Base-by-base conservation (phyloP, 2,329 filamentous ascomycete genomes). In the Colletotrichum salicis region DNA sequence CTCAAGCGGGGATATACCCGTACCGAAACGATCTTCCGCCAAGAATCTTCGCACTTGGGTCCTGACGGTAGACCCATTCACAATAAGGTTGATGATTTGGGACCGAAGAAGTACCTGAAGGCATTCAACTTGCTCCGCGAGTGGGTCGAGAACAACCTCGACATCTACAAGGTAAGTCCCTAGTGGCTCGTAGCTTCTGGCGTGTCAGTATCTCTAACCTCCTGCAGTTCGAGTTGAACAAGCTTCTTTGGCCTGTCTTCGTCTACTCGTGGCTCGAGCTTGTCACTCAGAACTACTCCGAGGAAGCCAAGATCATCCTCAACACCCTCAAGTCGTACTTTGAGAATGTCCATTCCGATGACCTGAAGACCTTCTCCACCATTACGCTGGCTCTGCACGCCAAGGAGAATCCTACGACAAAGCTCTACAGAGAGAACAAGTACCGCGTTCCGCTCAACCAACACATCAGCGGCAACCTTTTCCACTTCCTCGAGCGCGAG, bases 1-100 rank as follows among this genome's bases (percentile, higher is more conserved):
- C 90, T 95, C 2, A 99, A 99, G 81, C 95, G 98, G 76, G 96
- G 96, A 0, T 99, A 98, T 82, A 95, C 92, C 65, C 89, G 93
- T 29, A 98, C 96, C 1, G 96, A 99, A 82, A 94, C 96, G 24
- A 94, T 96, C 80, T 93, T 99, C 64, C 91, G 96, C 55, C 93
- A 94, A 81, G 96, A 99, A 82, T 97, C 95, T 1, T 91, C 93
- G 29, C 91, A 95, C 76, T 88, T 96, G 54, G 94, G 96, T 68
- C 88, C 92, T 27, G 94, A 95, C 80, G 95, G 95, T 10, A 90
- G 93, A 70, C 94, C 94, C 2, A 88, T 96, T 41, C 87, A 91
- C 59, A 82, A 84, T 15, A 84, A 86, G 64, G 89, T 90, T 22
- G 92, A 94, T 73, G 92, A 94, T 54, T 79, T 87, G 70, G 92